Base-by-base conservation (phyloP, 768 basidiomycete genomes). In the Pleurotus eryngii region DNA sequence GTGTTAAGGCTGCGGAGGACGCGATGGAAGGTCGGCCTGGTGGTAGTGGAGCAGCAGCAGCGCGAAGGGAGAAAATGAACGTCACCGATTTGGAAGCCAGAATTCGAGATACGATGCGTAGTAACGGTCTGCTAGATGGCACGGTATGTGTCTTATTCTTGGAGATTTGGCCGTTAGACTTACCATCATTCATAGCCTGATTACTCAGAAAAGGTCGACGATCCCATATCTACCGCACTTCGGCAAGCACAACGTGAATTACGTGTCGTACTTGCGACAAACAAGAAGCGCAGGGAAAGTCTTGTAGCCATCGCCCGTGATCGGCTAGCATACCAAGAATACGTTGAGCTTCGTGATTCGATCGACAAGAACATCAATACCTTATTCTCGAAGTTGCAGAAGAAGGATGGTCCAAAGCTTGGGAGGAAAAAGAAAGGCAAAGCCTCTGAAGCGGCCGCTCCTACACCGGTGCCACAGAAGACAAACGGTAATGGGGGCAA, bases 251-350 rank as follows among this genome's bases (percentile, higher is more conserved):
- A 99, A 68, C 74, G 80, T 12, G 85, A 93, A 61, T 80, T 99
- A 4, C 84, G 89, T 8, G 75, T 74, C 5, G 90, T 98, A 49
- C 77, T 89, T 2, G 81, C 86, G 7, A 80, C 85, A 57, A 99
- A 99, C 77, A 92, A 95, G 64, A 82, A 84, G 3, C 87, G 96
- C 11, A 89, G 89, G 68, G 71, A 73, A 27, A 85, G 90, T 3
- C 81, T 98, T 2, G 80, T 80, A 12, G 75, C 78, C 12, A 81
- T 95, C 59, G 94, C 95, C 26, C 84, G 87, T 59, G 92, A 95
- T 65, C 84, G 95, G 18, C 80, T 98, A 15, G 94, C 87, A 5
- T 92, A 93, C 67, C 91, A 93, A 65, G 96, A 98, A 66, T 98
- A 96, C 73, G 72, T 92, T 57, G 89, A 92, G 27, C 70, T 84